Base-by-base conservation (phyloP, 2,329 filamentous ascomycete genomes). In the Pyrenophora tritici-repentis region DNA sequence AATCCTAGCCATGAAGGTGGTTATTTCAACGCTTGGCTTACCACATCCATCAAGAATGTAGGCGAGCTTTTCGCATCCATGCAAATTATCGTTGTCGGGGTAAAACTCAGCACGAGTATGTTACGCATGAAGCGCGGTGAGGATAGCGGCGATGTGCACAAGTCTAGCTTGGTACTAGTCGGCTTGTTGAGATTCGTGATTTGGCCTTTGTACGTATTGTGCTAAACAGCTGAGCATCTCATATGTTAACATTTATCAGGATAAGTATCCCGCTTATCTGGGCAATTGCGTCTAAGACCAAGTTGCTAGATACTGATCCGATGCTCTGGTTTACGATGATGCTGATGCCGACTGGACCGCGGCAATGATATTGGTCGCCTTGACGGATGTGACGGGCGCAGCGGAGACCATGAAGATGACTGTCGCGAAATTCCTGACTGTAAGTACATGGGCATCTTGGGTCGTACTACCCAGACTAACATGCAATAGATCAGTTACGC, bases 281-380 rank as follows among this genome's bases (percentile, higher is more conserved):
- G 58, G 59, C 69, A 0, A 63, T 88, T 6, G 83, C 82, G 0
- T 78, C 75, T 2, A 78, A 76, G 46, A 86, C 84, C 0, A 56
- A 61, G 0, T 33, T 83, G 2, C 63, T 89, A 2, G 75, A 76
- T 3, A 60, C 75, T 3, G 86, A 89, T 62, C 85, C 85, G 0
- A 82, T 88, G 57, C 70, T 89, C 26, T 88, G 84, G 84, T 88
- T 88, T 61, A 76, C 73, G 3, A 78, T 85, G 79, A 85, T 85
- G 82, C 62, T 84, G 22, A 83, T 83, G 78, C 81, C 82, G 0
- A 76, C 77, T 1, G 81, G 82, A 0, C 82, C 81, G 16, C 79
- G 1, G 80, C 81, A 0, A 75, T 83, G 77, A 80, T 81, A 24
- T 71, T 81, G 39, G 78, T 78, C 5, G 79, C 79, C 0, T 65